Percentiles rank a stretch among this genome's conserved stretches.
Conservation (phyloP, 306 rosid genomes). For the Casuarina equisetifolia region DNA sequence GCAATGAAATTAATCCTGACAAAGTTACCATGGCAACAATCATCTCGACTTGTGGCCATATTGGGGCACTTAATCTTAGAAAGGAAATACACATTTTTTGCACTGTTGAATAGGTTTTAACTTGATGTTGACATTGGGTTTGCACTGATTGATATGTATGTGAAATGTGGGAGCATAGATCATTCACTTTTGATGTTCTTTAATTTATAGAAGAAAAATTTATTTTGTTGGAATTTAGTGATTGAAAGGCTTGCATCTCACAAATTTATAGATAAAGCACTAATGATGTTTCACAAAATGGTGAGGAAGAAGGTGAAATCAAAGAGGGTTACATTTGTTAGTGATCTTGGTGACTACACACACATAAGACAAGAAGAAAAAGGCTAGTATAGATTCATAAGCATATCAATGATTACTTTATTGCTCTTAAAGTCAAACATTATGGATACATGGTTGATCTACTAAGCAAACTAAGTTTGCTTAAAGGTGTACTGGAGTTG, state of each 20-base stretch:
- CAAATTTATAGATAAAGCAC: slow-evolving; percentile 52
- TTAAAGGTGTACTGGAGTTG: slow-evolving; percentile 65
- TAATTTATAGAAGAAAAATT: slow-evolving; percentile 57
- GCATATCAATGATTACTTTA: slow-evolving; percentile 53
- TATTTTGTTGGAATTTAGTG: slow-evolving; percentile 76
- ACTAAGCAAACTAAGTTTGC: slow-evolving; percentile 72
- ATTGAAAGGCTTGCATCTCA: slow-evolving; percentile 79
- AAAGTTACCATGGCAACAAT: slow-evolving; percentile 63
- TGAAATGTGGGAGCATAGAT: slow-evolving; percentile 76
- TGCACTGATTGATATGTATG: slow-evolving; percentile 80
- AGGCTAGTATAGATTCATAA: slow-evolving; percentile 54
- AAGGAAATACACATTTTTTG: slow-evolving; percentile 59
- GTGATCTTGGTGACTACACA: slow-evolving; percentile 70
- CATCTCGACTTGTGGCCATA: slow-evolving; percentile 77
- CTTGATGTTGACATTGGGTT: slow-evolving; percentile 78
- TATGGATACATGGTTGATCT: slow-evolving; percentile 88
- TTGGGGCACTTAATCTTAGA: slow-evolving; percentile 77
- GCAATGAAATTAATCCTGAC: slow-evolving; percentile 58
- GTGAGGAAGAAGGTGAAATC: slow-evolving; percentile 57
- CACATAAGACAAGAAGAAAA: slow-evolving; percentile 75
- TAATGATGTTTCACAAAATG: slow-evolving; percentile 64
- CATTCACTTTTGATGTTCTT: slow-evolving; percentile 68
- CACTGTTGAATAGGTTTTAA: slow-evolving; percentile 53
- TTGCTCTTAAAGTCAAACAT: slow-evolving; percentile 62
- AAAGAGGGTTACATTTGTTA: slow-evolving; percentile 65